phyloP scores from a whole-genome alignment of 805 yeast species.

The Kuraishia cidri region DNA sequence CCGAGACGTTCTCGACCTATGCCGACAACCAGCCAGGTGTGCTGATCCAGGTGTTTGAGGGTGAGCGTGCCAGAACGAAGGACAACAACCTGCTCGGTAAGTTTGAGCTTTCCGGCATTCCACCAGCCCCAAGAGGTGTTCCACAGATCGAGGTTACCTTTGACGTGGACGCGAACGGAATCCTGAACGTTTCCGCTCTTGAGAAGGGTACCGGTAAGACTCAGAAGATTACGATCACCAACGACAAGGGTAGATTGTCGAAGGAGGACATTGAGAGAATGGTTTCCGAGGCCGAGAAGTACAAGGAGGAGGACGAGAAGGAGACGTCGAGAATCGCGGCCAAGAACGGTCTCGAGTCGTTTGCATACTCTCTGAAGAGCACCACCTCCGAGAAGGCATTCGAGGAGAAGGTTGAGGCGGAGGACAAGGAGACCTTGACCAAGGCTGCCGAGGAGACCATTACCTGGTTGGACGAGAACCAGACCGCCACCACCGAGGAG shows the following conservation, averaged over 20 bases:
- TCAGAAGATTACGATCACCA: conserved; percentile 39
- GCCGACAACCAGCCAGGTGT: conserved; percentile 84
- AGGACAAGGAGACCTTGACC: conserved; percentile 46
- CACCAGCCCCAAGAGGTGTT: conserved; percentile 69
- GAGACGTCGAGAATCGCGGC: conserved; percentile 49
- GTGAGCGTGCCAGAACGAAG: conserved; percentile 71
- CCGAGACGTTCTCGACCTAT: conserved; percentile 71
- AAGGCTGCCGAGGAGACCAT: conserved; percentile 82
- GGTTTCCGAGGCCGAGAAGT: conserved; percentile 58
- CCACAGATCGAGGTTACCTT: conserved; percentile 75
- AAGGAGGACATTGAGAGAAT: conserved; percentile 56
- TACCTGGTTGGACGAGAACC: conserved; percentile 89
- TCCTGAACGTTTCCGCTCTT: conserved; percentile 47
- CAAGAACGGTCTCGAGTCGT: conserved; percentile 49
- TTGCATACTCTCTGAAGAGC: conserved; percentile 45
- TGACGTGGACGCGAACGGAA: conserved; percentile 78
- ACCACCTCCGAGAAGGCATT: conserved; percentile 23
- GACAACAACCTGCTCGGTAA: conserved; percentile 74
- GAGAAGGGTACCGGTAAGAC: conserved; percentile 46
- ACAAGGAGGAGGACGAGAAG: conserved; percentile 52
- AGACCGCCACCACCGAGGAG: conserved; percentile 89
- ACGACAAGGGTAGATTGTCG: conserved; percentile 45
- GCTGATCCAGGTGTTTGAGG: conserved; percentile 71
- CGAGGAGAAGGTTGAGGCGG: conserved; percentile 29
- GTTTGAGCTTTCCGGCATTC: conserved; percentile 63